Conservation (phyloP, 2,329 filamentous ascomycete species). For the Anisogramma anomala region DNA sequence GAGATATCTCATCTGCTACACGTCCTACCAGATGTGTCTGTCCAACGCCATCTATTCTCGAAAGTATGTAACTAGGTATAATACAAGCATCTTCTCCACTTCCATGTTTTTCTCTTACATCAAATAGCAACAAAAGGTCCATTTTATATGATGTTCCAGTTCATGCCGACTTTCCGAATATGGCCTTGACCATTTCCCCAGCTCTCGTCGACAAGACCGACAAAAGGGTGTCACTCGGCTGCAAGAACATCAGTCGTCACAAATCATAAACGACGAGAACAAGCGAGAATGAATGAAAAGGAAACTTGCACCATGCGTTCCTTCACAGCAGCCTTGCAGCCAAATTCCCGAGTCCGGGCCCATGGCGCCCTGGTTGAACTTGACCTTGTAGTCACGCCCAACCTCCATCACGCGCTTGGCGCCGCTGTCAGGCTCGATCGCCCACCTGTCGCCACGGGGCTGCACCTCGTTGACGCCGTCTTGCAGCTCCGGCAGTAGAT, state of each 20-base stretch:
- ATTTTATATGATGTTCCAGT: too few relatives aligned
- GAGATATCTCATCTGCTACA: too few relatives aligned
- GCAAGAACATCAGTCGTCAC: slow-evolving; percentile 16
- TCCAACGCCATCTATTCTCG: too few relatives aligned
- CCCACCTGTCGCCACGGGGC: slow-evolving; percentile 9
- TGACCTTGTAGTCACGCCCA: slow-evolving; percentile 65
- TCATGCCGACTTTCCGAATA: slow-evolving; percentile 42
- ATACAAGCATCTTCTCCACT: too few relatives aligned
- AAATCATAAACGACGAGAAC: not conserved
- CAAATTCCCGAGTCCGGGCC: slow-evolving; percentile 68
- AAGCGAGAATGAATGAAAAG: not conserved
- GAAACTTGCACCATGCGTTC: slow-evolving; percentile 72
- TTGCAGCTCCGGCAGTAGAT: slow-evolving; percentile 46
- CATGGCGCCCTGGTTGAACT: slow-evolving; percentile 58
- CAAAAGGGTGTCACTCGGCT: slow-evolving; percentile 72
- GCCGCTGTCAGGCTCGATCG: slow-evolving; percentile 11
- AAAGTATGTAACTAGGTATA: too few relatives aligned
- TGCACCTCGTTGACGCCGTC: slow-evolving; percentile 13
- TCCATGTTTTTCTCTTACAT: not conserved
- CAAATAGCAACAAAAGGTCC: too few relatives aligned
- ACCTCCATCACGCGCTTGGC: slow-evolving; percentile 48
- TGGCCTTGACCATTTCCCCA: slow-evolving; percentile 65
- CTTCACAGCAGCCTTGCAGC: slow-evolving; percentile 90
- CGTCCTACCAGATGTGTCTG: too few relatives aligned
- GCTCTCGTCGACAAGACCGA: slow-evolving; percentile 66